Evolutionary conservation across 2,329 filamentous ascomycete species (phyloP).

Genomic region (Sporothrix dimorphospora): DNA sequence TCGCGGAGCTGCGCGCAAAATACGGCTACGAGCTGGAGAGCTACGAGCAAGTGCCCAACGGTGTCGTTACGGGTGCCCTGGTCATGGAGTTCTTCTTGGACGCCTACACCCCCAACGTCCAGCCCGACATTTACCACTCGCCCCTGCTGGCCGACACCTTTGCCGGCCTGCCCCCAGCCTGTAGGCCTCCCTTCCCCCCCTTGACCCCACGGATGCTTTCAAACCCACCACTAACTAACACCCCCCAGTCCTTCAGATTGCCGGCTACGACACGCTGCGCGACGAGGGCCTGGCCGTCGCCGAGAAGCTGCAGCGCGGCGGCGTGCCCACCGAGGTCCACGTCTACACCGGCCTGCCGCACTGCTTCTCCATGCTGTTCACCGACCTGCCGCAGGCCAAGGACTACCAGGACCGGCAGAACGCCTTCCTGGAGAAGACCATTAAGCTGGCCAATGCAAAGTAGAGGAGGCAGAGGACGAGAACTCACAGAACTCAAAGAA

Average conservation of each 20-base stretch:
- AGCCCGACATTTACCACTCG: conserved; percentile 39
- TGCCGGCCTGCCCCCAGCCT: conserved; percentile 40
- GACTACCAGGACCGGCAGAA: conserved; percentile 23
- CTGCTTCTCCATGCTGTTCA: conserved; percentile 38
- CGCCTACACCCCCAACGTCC: conserved; percentile 39
- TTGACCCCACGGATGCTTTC: too few species aligned
- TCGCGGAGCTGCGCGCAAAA: conserved; percentile 33
- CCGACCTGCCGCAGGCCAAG: conserved; percentile 28
- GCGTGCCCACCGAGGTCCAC: conserved; percentile 41
- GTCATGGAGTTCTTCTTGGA: conserved; percentile 45
- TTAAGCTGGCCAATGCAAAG: conserved; percentile 17
- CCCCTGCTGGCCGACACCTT: conserved; percentile 42
- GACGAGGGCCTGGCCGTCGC: conserved; percentile 47
- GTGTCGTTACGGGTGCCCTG: conserved; percentile 38
- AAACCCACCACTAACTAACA: too few species aligned
- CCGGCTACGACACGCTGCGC: conserved; percentile 43
- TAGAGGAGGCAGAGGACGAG: not conserved
- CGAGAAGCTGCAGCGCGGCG: conserved; percentile 41
- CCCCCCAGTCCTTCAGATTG: conserved; percentile 42
- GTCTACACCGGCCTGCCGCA: conserved; percentile 44
- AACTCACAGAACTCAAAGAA: not conserved
- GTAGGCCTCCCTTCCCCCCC: conserved; percentile 39
- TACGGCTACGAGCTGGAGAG: conserved; percentile 44
- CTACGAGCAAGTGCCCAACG: conserved; percentile 41
- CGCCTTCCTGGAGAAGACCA: conserved; percentile 24